Evolutionary conservation across 805 yeast species (phyloP), one percentile per base, ranked within the genome.

Genomic region (Candida vaughaniae): DNA sequence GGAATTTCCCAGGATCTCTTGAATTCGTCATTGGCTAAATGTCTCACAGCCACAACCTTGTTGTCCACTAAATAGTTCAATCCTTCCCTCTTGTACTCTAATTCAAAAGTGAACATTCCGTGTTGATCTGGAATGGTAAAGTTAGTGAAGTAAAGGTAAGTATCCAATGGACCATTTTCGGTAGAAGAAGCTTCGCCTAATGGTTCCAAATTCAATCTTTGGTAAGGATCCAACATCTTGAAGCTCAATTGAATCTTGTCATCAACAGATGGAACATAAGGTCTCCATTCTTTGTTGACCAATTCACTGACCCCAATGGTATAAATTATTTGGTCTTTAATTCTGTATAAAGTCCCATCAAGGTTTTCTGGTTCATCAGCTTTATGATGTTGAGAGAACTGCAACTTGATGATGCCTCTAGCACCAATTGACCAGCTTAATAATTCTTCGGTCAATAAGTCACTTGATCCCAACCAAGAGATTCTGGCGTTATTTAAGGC

Each of bases 21-120:
- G 69, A 80, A 93, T 67, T 95, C 99, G 58, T 93, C 95, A 60
- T 90, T 91, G 42, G 98, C 97, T 53, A 86, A 74, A 61, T 93
- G 98, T 60, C 98, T 80, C 31, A 93, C 81, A 2, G 98, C 80
- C 36, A 88, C 87, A 14, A 84, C 80, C 37, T 73, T 73, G 43
- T 75, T 72, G 50, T 82, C 86, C 18, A 69, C 69, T 36, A 91
- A 57, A 60, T 71, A 89, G 16, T 85, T 71, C 50, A 73, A 71
- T 5, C 98, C 98, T 10, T 77, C 69, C 55, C 95, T 80, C 58
- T 76, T 76, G 68, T 90, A 90, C 51, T 85, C 83, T 31, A 85
- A 71, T 43, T 73, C 73, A 58, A 86, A 89, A 2, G 96, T 85
- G 66, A 89, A 93, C 76, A 93, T 85, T 39, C 99, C 99, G 62